These are phyloP conservation scores for Dactylellina parvicollis DNA, from an alignment of 2,329 filamentous ascomycete species.

Conservation along the genomic window DNA sequence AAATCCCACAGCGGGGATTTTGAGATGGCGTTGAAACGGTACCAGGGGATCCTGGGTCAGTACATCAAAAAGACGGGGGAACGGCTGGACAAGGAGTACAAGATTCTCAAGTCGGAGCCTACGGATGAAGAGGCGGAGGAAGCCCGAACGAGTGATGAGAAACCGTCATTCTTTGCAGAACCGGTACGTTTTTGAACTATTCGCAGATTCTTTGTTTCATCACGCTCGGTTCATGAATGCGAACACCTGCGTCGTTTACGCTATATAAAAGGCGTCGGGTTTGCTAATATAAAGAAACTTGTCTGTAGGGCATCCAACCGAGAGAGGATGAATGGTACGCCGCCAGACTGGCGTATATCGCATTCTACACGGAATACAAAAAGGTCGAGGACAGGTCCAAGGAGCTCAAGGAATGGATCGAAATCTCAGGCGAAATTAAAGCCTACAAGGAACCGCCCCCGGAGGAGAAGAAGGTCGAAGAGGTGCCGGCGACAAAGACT, in stretches of 20 bases:
- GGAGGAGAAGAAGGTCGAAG: neutral
- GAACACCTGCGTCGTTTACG: neutral
- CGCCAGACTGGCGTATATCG: neutral
- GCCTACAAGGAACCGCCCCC: neutral
- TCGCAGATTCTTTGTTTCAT: neutral
- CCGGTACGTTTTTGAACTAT: conserved; percentile 1
- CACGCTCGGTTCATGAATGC: neutral
- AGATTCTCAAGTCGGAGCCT: neutral
- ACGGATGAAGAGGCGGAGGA: neutral
- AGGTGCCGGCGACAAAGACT: neutral
- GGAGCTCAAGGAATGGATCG: conserved; percentile 16
- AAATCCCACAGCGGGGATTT: neutral
- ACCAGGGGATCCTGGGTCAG: conserved; percentile 1
- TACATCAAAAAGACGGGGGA: conserved; percentile 12
- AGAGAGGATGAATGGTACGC: neutral
- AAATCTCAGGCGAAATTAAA: conserved; percentile 2
- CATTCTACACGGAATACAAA: neutral
- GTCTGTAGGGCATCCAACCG: neutral
- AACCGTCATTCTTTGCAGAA: neutral
- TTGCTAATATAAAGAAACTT: neutral
- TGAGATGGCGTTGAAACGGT: conserved; percentile 17
- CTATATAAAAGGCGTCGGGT: neutral
- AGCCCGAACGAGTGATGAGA: neutral
- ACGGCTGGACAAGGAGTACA: neutral
- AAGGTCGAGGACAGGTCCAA: conserved; percentile 2